Conservation (phyloP, 2,329 filamentous ascomycete genomes). For the Penicillium aurantiogriseum region DNA sequence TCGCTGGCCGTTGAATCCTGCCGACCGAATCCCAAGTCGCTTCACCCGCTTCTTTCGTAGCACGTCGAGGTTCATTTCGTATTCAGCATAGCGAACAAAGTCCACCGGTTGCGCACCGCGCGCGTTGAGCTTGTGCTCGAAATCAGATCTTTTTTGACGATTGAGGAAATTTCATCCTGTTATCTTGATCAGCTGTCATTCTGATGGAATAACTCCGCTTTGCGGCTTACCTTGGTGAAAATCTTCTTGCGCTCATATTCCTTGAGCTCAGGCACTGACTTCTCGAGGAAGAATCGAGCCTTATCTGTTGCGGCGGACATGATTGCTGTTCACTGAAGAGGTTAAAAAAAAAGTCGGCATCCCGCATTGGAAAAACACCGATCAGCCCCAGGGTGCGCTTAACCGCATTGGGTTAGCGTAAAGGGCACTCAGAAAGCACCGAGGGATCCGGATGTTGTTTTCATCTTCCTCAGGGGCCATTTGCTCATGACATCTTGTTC, state of each 20-base stretch:
- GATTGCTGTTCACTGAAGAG: slow-evolving; percentile 19
- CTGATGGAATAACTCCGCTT: slow-evolving; percentile 16
- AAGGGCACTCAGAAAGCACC: slow-evolving; percentile 21
- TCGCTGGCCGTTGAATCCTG: slow-evolving; percentile 70
- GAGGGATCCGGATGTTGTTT: slow-evolving; percentile 27
- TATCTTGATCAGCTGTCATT: slow-evolving; percentile 7
- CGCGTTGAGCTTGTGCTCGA: slow-evolving; percentile 85
- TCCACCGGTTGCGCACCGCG: slow-evolving; percentile 73
- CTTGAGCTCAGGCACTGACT: slow-evolving; percentile 84
- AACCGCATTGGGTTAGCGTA: slow-evolving; percentile 18
- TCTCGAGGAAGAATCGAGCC: slow-evolving; percentile 91
- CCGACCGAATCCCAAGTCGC: slow-evolving; percentile 72
- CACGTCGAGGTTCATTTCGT: slow-evolving; percentile 66
- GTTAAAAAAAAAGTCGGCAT: slow-evolving; percentile 32
- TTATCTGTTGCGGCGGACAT: slow-evolving; percentile 91
- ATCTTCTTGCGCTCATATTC: slow-evolving; percentile 91
- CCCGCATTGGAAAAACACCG: slow-evolving; percentile 29
- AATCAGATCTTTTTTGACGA: slow-evolving; percentile 85
- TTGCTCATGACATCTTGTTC: slow-evolving; percentile 20
- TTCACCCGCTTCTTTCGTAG: slow-evolving; percentile 80
- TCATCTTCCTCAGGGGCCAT: slow-evolving; percentile 31
- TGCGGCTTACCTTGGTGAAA: slow-evolving; percentile 66
- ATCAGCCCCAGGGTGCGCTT: slow-evolving; percentile 16
- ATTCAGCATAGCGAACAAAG: slow-evolving; percentile 78
- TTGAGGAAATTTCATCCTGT: slow-evolving; percentile 83